Evolutionary conservation across 768 basidiomycete genomes (phyloP).

Genomic region (Rhodosporidiobolus odoratus): DNA sequence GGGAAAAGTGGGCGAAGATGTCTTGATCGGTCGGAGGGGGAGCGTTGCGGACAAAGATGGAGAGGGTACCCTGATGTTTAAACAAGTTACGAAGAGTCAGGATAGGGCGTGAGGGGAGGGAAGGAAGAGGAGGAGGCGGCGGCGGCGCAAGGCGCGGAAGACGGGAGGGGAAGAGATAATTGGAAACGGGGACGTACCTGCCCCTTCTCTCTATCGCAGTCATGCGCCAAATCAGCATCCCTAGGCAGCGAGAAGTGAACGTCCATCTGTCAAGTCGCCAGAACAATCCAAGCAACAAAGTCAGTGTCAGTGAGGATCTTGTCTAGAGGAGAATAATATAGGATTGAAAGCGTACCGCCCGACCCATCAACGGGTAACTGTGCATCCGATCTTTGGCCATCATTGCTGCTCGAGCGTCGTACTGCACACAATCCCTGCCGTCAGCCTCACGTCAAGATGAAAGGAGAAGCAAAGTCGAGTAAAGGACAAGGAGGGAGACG

Average conservation of each 20-base stretch:
- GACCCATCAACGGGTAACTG: constrained; percentile 75
- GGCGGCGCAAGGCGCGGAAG: background rate
- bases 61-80: constrained; percentile 64
- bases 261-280: constrained; percentile 64
- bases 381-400: constrained; percentile 84
- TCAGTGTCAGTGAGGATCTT: no score
- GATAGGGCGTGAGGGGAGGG: background rate
- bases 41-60: constrained; percentile 62
- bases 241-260: constrained; percentile 95
- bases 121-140: background rate
- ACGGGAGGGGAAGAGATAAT: background rate
- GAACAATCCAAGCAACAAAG: background rate
- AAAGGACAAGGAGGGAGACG: constrained; percentile 49
- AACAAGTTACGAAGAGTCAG: background rate
- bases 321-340: background rate
- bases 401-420: constrained; percentile 85
- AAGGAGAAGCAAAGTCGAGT: background rate
- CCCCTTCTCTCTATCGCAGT: constrained; percentile 68
- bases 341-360: constrained; percentile 62
- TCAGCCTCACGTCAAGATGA: background rate
- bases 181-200: constrained; percentile 52
- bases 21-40: constrained; percentile 73
- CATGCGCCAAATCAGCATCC: constrained; percentile 65
- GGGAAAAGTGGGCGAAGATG: constrained; percentile 75
- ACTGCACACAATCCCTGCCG: constrained; percentile 53